Evolutionary conservation across 345 rosid genomes (phyloP).

Genomic region (Acer campestre): DNA sequence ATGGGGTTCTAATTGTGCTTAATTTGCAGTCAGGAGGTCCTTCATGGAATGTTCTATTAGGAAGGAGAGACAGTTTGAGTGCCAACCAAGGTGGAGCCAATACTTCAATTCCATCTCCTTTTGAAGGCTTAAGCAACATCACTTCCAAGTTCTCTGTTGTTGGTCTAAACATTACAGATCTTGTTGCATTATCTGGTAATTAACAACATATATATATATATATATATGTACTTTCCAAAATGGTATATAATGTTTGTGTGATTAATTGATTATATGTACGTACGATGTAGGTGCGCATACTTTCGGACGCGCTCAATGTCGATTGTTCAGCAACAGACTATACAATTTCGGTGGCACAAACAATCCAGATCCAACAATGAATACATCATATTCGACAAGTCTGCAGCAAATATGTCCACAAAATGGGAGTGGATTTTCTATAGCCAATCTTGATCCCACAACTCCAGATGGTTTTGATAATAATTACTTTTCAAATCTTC

Average conservation of each 20-base stretch:
- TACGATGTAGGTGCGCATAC: constrained; percentile 44
- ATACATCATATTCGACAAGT: constrained; percentile 29
- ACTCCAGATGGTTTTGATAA: constrained; percentile 46
- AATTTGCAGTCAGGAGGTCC: constrained; percentile 75
- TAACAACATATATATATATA: no score
- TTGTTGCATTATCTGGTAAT: constrained; percentile 73
- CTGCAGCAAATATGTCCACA: constrained; percentile 44
- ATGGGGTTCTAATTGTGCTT: not conserved
- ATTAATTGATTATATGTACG: not conserved
- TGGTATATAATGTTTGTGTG: not conserved
- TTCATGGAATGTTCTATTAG: constrained; percentile 59
- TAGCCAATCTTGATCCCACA: constrained; percentile 41
- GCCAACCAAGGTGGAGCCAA: constrained; percentile 55
- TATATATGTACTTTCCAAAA: no score
- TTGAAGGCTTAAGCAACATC: constrained; percentile 43
- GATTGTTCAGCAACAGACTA: constrained; percentile 37
- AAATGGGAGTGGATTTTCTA: constrained; percentile 18
- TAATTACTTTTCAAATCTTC: constrained; percentile 42
- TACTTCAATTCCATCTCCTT: constrained; percentile 55
- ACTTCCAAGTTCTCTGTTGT: constrained; percentile 57
- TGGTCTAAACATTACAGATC: constrained; percentile 65
- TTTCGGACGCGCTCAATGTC: constrained; percentile 48
- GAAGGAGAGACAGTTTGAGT: constrained; percentile 71
- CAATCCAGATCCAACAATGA: constrained; percentile 40
- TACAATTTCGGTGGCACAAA: constrained; percentile 45